A percentile compares a stretch with the other conserved stretches of the same genome.
Evolutionary conservation across 495 filamentous ascomycete genomes (phyloP).

Genomic region (Hypoxylon trugodes): DNA sequence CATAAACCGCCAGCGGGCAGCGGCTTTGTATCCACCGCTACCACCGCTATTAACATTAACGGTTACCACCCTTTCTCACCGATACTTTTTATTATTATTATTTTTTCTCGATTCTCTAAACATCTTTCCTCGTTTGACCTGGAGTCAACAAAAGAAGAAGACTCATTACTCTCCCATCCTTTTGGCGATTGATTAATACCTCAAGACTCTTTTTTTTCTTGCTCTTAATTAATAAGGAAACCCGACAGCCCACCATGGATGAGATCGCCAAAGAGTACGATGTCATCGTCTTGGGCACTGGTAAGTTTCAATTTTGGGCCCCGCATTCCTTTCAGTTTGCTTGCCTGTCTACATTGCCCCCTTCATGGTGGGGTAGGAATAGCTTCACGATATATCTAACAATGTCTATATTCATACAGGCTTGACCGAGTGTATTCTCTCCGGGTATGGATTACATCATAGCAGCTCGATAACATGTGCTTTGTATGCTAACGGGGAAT

Average conservation of each 20-base stretch:
- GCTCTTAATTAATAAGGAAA: not conserved
- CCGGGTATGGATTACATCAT: slow-evolving; percentile 70
- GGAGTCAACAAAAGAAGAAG: slow-evolving; percentile 28
- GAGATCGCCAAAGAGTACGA: slow-evolving; percentile 98
- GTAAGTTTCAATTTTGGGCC: slow-evolving; percentile 58
- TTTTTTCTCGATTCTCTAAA: slow-evolving; percentile 12
- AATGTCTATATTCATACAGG: slow-evolving; percentile 61
- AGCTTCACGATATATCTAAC: slow-evolving; percentile 24
- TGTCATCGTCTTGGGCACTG: slow-evolving; percentile 96
- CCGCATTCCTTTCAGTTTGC: slow-evolving; percentile 48
- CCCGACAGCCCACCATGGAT: slow-evolving; percentile 71
- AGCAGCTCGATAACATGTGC: not conserved
- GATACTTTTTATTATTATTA: slow-evolving; percentile 33
- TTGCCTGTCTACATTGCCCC: not conserved
- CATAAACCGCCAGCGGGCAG: slow-evolving; percentile 17
- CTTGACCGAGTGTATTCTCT: slow-evolving; percentile 97
- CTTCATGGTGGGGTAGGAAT: slow-evolving; percentile 20
- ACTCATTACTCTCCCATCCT: not conserved
- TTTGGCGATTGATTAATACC: slow-evolving; percentile 11
- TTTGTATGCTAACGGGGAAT: slow-evolving; percentile 18
- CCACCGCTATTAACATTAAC: slow-evolving; percentile 1
- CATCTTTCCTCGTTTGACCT: slow-evolving; percentile 35
- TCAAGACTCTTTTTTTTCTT: not conserved
- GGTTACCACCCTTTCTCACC: slow-evolving; percentile 34
- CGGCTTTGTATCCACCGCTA: slow-evolving; percentile 37